These are phyloP conservation scores for Rutstroemia sp. DNA, from an alignment of 2,329 filamentous ascomycete genomes.

Conservation along the genomic window DNA sequence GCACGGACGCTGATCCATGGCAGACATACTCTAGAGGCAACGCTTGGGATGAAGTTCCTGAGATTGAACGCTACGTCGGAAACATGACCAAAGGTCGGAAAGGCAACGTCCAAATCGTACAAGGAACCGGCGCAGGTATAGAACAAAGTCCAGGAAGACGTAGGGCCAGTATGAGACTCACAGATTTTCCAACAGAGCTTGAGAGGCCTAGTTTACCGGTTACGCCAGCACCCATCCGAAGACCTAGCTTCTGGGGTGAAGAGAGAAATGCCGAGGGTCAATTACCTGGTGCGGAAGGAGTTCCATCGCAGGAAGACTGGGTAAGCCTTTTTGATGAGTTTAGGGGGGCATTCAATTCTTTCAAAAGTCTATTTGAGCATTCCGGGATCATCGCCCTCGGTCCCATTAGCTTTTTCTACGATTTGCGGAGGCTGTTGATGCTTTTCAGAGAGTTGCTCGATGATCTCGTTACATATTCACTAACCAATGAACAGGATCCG, in stretches of 20 bases:
- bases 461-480: slow-evolving; percentile 7
- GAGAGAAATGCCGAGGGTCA: slow-evolving; percentile 42
- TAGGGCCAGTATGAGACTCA: slow-evolving; percentile 57
- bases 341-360: slow-evolving; percentile 1
- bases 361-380: slow-evolving; percentile 4
- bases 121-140: slow-evolving; percentile 28
- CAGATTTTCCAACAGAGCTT: slow-evolving; percentile 76
- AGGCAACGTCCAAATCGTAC: slow-evolving; percentile 31
- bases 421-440: slow-evolving; percentile 3
- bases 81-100: slow-evolving; percentile 59
- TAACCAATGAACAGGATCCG: slow-evolving; percentile 53
- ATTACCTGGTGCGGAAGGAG: slow-evolving; percentile 71
- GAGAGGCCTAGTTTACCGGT: slow-evolving; percentile 87
- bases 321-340: slow-evolving; percentile 59
- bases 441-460: slow-evolving; percentile 1
- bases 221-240: slow-evolving; percentile 73
- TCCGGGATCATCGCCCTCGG: not conserved
- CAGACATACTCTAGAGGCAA: slow-evolving; percentile 68
- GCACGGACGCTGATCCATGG: slow-evolving; percentile 56
- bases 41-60: slow-evolving; percentile 87
- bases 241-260: slow-evolving; percentile 59
- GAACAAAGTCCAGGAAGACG: slow-evolving; percentile 22
- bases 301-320: slow-evolving; percentile 86
- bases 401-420: not conserved
- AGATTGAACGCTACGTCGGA: slow-evolving; percentile 83